These are phyloP conservation scores for Amphicarpaea edgeworthii DNA, from an alignment of 306 rosid genomes.

Conservation along the genomic window DNA sequence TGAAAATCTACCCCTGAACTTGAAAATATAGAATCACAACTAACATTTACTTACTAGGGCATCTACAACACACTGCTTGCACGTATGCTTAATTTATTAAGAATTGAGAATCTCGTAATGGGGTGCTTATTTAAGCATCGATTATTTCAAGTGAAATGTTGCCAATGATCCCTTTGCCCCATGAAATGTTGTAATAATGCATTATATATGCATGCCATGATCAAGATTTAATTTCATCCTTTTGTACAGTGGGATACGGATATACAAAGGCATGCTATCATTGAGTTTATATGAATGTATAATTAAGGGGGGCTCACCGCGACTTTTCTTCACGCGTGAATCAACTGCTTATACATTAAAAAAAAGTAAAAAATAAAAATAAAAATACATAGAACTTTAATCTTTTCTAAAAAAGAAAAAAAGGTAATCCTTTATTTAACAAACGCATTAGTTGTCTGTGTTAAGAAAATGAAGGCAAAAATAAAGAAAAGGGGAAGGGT, in stretches of 20 bases:
- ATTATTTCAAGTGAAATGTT: not conserved
- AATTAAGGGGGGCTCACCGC: not conserved
- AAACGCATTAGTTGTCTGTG: not conserved
- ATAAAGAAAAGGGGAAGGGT: not conserved
- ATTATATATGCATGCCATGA: slow-evolving; percentile 14
- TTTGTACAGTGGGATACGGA: not conserved
- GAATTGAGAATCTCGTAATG: too few species aligned
- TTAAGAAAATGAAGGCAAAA: not conserved
- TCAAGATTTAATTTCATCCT: slow-evolving; percentile 12
- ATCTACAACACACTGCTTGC: too few species aligned
- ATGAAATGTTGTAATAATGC: not conserved
- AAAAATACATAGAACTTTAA: not conserved
- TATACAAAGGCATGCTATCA: not conserved
- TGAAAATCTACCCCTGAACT: too few species aligned
- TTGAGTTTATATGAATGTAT: not conserved
- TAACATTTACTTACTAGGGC: not conserved
- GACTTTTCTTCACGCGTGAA: not conserved
- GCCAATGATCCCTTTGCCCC: not conserved
- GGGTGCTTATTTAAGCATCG: too few species aligned
- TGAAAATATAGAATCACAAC: not conserved
- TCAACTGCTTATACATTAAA: not conserved
- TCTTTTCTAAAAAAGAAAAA: not conserved
- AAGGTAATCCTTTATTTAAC: not conserved
- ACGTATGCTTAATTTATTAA: too few species aligned
- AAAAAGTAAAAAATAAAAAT: not conserved